These are phyloP conservation scores for Ambrosia artemisiifolia DNA, from an alignment of 129 eudicot species.

Conservation along the genomic window DNA sequence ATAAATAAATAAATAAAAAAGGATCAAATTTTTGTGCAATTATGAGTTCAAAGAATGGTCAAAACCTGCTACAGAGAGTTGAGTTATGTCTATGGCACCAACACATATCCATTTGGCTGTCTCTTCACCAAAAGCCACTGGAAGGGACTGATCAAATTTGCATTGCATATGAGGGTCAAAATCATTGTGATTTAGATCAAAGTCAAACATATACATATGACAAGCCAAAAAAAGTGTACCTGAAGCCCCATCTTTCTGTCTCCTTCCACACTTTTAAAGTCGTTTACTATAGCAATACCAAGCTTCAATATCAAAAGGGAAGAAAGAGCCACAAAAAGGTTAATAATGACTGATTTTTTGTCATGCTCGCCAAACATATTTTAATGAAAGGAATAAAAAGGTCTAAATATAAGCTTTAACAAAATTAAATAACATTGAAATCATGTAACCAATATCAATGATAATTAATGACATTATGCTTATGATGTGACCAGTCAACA, in stretches of 20 bases:
- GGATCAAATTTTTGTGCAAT: too few relatives aligned
- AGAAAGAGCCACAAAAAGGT: slow-evolving; percentile 7
- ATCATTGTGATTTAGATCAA: not conserved
- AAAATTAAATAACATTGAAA: not conserved
- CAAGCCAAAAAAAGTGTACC: slow-evolving; percentile 36
- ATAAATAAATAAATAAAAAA: too few relatives aligned
- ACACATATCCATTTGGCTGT: slow-evolving; percentile 97
- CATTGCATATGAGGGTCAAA: slow-evolving; percentile 26
- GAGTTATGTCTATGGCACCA: slow-evolving; percentile 94
- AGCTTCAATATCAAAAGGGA: slow-evolving; percentile 45
- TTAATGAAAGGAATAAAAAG: slow-evolving; percentile 1
- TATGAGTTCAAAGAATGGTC: slow-evolving; percentile 1
- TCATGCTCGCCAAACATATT: not conserved
- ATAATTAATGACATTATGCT: not conserved
- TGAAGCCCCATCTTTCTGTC: slow-evolving; percentile 91
- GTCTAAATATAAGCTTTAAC: not conserved
- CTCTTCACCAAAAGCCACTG: slow-evolving; percentile 95
- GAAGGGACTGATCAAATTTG: slow-evolving; percentile 66
- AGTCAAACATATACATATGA: not conserved
- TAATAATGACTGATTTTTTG: not conserved
- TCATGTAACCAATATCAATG: not conserved
- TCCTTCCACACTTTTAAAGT: slow-evolving; percentile 96
- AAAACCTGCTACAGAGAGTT: slow-evolving; percentile 83
- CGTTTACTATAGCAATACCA: slow-evolving; percentile 94
- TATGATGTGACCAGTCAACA: not conserved